These are phyloP conservation scores for Neurospora sp. DNA, from an alignment of 495 filamentous ascomycete species.

Conservation along the genomic window DNA sequence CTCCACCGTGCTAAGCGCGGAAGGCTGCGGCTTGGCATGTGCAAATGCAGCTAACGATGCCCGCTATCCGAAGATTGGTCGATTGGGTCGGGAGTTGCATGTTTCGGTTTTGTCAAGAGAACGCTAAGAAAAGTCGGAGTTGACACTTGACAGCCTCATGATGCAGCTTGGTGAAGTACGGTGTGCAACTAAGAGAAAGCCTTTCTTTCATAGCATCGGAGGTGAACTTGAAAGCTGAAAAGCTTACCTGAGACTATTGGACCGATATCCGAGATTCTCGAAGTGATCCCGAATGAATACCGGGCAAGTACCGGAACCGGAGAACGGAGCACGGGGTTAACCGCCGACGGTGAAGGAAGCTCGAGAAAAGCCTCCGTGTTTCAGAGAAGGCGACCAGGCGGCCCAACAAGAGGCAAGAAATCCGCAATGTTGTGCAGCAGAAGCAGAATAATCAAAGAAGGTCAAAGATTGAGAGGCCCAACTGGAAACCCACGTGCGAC, in stretches of 20 bases:
- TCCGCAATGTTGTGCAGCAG: background rate
- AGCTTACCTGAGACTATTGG: background rate
- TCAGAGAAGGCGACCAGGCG: background rate
- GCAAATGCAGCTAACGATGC: background rate
- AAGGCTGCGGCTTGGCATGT: background rate
- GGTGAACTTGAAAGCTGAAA: background rate
- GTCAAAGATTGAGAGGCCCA: background rate
- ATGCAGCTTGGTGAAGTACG: background rate
- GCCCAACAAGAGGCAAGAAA: background rate
- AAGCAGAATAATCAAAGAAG: background rate
- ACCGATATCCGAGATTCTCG: background rate
- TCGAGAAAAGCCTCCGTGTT: background rate
- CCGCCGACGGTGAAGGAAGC: background rate
- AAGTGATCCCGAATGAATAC: background rate
- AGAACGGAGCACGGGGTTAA: background rate
- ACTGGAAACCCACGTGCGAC: background rate
- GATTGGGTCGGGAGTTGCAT: background rate
- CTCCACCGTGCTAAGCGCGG: background rate
- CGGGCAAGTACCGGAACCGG: background rate
- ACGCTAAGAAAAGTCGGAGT: background rate
- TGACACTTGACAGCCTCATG: background rate
- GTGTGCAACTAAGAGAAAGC: background rate
- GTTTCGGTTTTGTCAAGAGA: background rate
- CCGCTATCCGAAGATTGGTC: background rate
- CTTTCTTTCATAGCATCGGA: background rate